Base-by-base conservation (phyloP, 2,329 filamentous ascomycete species). In the Sporothrix variecibatus region DNA sequence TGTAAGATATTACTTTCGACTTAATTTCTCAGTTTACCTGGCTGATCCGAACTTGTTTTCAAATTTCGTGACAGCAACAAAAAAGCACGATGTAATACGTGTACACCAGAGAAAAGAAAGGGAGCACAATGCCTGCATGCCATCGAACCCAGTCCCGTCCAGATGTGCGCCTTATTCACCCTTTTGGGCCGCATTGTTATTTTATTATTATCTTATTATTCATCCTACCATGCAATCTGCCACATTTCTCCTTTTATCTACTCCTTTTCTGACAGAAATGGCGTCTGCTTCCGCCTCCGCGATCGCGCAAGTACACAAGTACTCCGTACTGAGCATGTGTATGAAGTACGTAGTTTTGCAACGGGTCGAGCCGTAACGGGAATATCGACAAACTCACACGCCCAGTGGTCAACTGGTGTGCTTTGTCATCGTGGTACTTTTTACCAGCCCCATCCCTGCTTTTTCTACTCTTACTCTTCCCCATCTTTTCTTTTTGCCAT, bases 301-400 rank as follows among this genome's bases (percentile, higher is more conserved):
- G 38, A 65, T 65, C 34, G n/a, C 3, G 12, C 43, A 49, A 17
- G 15, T 20, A 49, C 4, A 3, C 3, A 49, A 3, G 8, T 34
- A 34, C n/a, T n/a, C n/a, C n/a, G n/a, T n/a, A n/a, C n/a, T 34
- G 34, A 5, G 34, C 8, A 2, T 34, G 34, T 34, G 2, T 49
- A 49, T 15, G 15, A 17, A 49, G 34, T 7, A 38, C n/a, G 20
- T 51, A 49, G 64, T 31, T 6, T 68, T 31, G 15, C 40, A 49
- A 53, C 67, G 67, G 67, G 46, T 70, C 67, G 67, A 70, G 67
- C 67, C 67, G 67, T 38, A 7, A 56, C 67, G 67, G 46, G 20
- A 38, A 53, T 70, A 23, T 49, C n/a, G 40, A 68, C 26, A 49
- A 23, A 28, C n/a, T 26, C 64, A 51, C 64, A 43, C 62, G 38